Conservation (phyloP, 1,284 basidiomycete species). For the Trametes hirsuta region DNA sequence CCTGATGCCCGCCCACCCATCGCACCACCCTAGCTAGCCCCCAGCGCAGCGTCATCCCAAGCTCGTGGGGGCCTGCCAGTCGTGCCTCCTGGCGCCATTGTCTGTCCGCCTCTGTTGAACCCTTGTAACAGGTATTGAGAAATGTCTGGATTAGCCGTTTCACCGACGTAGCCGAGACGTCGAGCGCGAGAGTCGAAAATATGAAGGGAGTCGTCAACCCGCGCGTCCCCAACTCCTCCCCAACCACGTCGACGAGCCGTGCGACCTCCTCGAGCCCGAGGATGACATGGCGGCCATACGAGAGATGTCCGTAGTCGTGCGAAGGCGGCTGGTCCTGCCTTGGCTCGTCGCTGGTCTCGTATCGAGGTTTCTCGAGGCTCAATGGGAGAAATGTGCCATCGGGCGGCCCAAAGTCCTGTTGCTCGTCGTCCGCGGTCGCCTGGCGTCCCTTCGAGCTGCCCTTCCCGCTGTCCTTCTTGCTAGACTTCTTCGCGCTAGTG, state of each 20-base stretch:
- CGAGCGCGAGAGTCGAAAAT: constrained; percentile 85
- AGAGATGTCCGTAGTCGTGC: constrained; percentile 74
- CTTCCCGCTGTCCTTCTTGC: constrained; percentile 52
- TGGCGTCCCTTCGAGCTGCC: constrained; percentile 44
- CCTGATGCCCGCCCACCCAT: constrained; percentile 64
- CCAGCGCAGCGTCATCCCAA: constrained; percentile 88
- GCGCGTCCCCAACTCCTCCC: constrained; percentile 71
- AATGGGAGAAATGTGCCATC: constrained; percentile 68
- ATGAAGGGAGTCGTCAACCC: constrained; percentile 88
- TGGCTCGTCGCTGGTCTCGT: constrained; percentile 31
- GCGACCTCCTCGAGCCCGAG: constrained; percentile 77
- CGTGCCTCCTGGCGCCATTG: constrained; percentile 78
- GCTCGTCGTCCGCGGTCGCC: constrained; percentile 33
- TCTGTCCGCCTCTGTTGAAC: constrained; percentile 50
- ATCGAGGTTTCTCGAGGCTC: constrained; percentile 54
- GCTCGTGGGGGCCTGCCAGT: constrained; percentile 83
- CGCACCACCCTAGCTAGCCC: constrained; percentile 75
- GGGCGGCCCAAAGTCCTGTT: constrained; percentile 47
- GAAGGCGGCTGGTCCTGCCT: constrained; percentile 31
- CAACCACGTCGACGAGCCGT: constrained; percentile 69
- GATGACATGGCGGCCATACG: constrained; percentile 71
- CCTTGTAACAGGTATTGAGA: constrained; percentile 57
- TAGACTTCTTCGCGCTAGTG: constrained; percentile 47
- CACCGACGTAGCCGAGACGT: constrained; percentile 73
- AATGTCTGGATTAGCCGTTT: constrained; percentile 78